Evolutionary conservation across 805 yeast species (phyloP).

Genomic region (Ogataea parapolymorpha): DNA sequence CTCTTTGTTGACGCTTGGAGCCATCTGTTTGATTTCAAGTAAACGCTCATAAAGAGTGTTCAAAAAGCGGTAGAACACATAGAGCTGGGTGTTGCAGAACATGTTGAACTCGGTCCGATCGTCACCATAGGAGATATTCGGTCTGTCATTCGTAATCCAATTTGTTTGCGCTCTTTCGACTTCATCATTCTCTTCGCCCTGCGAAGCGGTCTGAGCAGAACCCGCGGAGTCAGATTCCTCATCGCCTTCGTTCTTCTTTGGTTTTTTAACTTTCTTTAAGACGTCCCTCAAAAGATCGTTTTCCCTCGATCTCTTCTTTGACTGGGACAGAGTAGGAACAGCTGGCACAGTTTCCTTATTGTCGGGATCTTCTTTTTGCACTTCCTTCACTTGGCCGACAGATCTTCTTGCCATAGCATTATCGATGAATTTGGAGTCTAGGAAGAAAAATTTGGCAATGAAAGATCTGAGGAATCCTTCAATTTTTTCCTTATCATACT

Average conservation of each 20-base stretch:
- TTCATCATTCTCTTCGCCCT: constrained; percentile 26
- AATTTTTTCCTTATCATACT: constrained; percentile 74
- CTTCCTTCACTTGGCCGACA: constrained; percentile 25
- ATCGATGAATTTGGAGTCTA: constrained; percentile 48
- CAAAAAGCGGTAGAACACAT: constrained; percentile 84
- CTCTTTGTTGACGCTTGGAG: constrained; percentile 69
- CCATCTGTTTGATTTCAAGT: constrained; percentile 68
- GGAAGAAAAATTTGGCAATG: constrained; percentile 65
- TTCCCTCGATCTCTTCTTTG: constrained; percentile 47
- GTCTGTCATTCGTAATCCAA: constrained; percentile 34
- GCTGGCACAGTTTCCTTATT: constrained; percentile 17
- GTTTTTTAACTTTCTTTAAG: constrained; percentile 40
- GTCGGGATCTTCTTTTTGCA: constrained; percentile 24
- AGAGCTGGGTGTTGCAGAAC: constrained; percentile 85
- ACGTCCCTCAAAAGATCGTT: constrained; percentile 63
- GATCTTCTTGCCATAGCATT: constrained; percentile 35
- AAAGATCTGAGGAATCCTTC: constrained; percentile 69
- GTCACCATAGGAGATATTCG: constrained; percentile 26
- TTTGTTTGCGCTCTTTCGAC: constrained; percentile 32
- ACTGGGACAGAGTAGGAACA: constrained; percentile 28
- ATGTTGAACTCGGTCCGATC: constrained; percentile 62
- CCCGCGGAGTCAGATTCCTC: constrained; percentile 17
- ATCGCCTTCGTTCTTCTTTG: constrained; percentile 27
- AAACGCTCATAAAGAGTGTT: constrained; percentile 79
- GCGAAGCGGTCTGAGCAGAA: constrained; percentile 9